These are phyloP conservation scores for Leccinellum rugosiceps DNA, from an alignment of 768 basidiomycete genomes.

Conservation along the genomic window DNA sequence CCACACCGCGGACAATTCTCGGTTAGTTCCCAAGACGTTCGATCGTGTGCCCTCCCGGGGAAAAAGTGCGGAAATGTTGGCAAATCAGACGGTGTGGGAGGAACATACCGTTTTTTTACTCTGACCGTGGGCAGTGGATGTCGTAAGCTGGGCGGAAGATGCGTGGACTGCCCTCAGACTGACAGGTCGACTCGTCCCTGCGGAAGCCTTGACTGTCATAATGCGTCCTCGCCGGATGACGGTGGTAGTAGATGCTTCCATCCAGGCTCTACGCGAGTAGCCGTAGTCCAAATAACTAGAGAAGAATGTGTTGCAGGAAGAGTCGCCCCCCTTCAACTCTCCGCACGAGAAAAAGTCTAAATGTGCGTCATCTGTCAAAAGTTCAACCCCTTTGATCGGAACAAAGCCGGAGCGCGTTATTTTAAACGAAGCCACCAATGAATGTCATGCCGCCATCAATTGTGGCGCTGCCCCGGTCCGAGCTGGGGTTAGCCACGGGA, in stretches of 20 bases:
- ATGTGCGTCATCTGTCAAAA: slow-evolving; percentile 15
- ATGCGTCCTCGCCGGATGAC: neutral
- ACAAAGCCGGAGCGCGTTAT: neutral
- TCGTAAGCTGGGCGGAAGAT: slow-evolving; percentile 1
- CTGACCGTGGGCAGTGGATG: neutral
- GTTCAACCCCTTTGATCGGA: slow-evolving; percentile 6
- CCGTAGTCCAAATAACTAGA: neutral
- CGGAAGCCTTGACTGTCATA: neutral
- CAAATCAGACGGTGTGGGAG: slow-evolving; percentile 3
- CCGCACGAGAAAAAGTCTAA: slow-evolving; percentile 15
- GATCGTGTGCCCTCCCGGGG: neutral
- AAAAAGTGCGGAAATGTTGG: neutral
- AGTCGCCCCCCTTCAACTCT: neutral
- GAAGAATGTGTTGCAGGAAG: neutral
- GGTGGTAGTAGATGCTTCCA: neutral
- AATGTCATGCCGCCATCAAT: neutral
- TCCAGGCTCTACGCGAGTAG: neutral
- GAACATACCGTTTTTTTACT: neutral
- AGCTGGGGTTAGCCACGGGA: neutral
- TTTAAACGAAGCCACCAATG: neutral
- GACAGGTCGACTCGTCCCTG: neutral
- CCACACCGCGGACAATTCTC: slow-evolving; percentile 16
- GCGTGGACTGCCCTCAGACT: neutral
- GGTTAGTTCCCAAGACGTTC: neutral
- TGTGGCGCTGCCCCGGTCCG: neutral